Conservation (phyloP, 257 asterid species). For the Agastache rugosa region DNA sequence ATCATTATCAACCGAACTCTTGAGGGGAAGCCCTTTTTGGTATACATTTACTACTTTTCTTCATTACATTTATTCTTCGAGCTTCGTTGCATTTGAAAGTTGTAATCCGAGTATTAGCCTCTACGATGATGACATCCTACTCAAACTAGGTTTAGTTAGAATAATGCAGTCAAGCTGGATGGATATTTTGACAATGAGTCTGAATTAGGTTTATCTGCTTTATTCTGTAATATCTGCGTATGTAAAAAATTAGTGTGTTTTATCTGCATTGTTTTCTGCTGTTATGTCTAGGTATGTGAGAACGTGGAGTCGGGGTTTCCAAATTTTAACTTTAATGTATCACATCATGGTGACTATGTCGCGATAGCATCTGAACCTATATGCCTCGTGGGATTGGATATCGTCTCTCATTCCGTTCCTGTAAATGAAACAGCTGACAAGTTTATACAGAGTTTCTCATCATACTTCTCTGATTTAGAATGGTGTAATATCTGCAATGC, state of each 20-base stretch:
- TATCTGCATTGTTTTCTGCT: conserved; percentile 15
- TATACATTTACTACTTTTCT: conserved; percentile 41
- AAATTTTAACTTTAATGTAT: conserved; percentile 81
- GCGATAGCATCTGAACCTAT: conserved; percentile 95
- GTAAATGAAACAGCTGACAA: conserved; percentile 63
- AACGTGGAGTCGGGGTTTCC: conserved; percentile 47
- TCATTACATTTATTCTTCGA: neutral
- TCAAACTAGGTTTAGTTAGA: neutral
- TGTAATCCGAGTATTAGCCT: neutral
- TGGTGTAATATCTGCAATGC: conserved; percentile 63
- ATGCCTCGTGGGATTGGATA: conserved; percentile 88
- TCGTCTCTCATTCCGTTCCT: conserved; percentile 66
- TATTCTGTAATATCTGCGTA: conserved; percentile 1
- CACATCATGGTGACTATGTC: conserved; percentile 94
- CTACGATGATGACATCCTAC: conserved; percentile 1
- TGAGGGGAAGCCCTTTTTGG: conserved; percentile 84
- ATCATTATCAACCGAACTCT: conserved; percentile 60
- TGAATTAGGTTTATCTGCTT: neutral
- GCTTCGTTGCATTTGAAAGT: neutral
- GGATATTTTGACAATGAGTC: neutral
- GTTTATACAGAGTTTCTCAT: conserved; percentile 63
- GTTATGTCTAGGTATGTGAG: conserved; percentile 52
- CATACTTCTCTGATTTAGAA: conserved; percentile 75
- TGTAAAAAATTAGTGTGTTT: neutral
- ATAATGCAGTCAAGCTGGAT: neutral